Percentiles rank a stretch among this genome's conserved stretches.
phyloP scores from a whole-genome alignment of 768 basidiomycete genomes.

The Glaciozyma martinii region DNA sequence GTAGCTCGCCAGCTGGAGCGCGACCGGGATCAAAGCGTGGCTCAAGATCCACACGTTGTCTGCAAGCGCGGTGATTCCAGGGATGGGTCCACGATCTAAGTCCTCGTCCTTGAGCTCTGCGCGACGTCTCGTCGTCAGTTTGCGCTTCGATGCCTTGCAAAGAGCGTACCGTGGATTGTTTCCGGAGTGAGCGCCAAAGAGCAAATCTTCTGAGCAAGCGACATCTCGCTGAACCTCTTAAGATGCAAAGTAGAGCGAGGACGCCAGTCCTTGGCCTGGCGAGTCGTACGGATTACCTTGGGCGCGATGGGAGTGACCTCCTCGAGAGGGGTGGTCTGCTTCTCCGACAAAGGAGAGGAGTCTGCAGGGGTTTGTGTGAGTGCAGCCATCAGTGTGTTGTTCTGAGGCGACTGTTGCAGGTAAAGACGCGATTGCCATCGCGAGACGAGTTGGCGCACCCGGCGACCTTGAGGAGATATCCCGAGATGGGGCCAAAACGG shows the following conservation, averaged over 20 bases:
- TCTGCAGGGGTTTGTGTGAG: too few species aligned
- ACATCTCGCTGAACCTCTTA: not conserved
- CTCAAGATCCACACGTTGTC: not conserved
- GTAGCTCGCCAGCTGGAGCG: not conserved
- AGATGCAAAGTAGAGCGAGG: not conserved
- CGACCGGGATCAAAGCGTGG: not conserved
- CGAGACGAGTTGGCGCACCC: too few species aligned
- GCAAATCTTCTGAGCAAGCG: not conserved
- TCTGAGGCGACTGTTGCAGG: too few species aligned
- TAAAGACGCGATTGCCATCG: too few species aligned
- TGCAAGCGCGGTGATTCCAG: not conserved
- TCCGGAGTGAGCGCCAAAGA: not conserved
- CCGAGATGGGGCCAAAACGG: too few species aligned
- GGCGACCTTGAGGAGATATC: too few species aligned
- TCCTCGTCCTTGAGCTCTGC: not conserved
- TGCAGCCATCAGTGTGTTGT: too few species aligned
- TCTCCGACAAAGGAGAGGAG: too few species aligned
- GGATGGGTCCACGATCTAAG: not conserved
- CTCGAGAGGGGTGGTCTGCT: too few species aligned
- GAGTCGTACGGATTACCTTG: not conserved
- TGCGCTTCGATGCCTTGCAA: too few species aligned
- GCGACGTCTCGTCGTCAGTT: not conserved
- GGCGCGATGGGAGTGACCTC: too few species aligned
- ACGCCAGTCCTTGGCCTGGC: not conserved
- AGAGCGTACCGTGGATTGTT: too few species aligned